A percentile compares a stretch with the other conserved stretches of the same genome.
Evolutionary conservation across 306 rosid genomes (phyloP).

Genomic region (Betula pendula): DNA sequence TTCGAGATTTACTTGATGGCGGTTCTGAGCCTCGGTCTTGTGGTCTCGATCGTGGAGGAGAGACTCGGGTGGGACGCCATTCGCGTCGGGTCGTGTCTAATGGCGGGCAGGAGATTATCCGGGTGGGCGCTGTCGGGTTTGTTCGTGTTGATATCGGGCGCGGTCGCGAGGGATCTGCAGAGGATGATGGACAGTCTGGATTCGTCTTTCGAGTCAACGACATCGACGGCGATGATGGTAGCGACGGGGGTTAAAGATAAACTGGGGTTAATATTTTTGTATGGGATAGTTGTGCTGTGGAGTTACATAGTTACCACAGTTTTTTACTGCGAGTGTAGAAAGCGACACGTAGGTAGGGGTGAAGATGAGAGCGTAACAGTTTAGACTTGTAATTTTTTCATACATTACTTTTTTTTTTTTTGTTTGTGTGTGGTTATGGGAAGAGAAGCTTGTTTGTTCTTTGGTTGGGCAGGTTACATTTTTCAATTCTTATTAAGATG

Average conservation of each 20-base stretch:
- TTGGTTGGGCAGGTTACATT: too few relatives aligned
- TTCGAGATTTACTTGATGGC: constrained; percentile 66
- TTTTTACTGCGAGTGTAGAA: constrained; percentile 68
- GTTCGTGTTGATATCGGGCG: constrained; percentile 34
- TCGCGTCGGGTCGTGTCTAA: constrained; percentile 45
- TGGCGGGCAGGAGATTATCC: constrained; percentile 46
- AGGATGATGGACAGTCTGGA: constrained; percentile 45
- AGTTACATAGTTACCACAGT: constrained; percentile 60
- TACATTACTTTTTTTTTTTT: too few relatives aligned
- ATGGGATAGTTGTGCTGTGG: constrained; percentile 50
- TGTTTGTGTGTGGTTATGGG: too few relatives aligned
- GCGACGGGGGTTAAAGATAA: constrained; percentile 32
- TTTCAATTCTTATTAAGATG: too few relatives aligned
- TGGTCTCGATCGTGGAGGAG: constrained; percentile 72
- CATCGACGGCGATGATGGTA: constrained; percentile 12
- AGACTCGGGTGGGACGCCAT: constrained; percentile 65
- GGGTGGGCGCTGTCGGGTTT: constrained; percentile 63
- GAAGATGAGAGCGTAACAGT: constrained; percentile 18
- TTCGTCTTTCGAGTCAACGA: constrained; percentile 14
- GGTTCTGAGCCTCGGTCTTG: constrained; percentile 50
- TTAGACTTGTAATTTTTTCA: neutral
- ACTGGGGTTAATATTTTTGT: constrained; percentile 42
- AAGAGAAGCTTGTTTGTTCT: too few relatives aligned
- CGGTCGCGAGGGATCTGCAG: constrained; percentile 41
- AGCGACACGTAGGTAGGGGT: constrained; percentile 33